Evolutionary conservation across 495 filamentous ascomycete genomes (phyloP), one percentile per base, ranked within the genome.

Genomic region (Amorphotheca resinae): DNA sequence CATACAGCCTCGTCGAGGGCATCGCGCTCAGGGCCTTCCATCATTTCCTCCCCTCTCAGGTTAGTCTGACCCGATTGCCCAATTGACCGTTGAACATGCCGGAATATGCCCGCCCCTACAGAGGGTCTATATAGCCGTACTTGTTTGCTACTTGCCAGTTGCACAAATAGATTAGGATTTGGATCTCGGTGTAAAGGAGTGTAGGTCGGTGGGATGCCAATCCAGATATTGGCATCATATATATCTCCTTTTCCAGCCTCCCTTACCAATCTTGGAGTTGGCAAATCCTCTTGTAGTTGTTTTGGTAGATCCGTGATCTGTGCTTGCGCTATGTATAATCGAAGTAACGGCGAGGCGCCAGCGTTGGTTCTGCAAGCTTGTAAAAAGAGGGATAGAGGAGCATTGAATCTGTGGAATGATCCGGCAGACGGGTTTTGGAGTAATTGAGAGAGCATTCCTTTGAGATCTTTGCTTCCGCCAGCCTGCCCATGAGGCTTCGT

Each of bases 111-210:
- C 21, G 62, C 55, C 2, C 91, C 89, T 8, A 63, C 56, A 1
- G 53, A 48, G 0, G 87, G 87, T 9, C 66, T 53, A 30, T 84
- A 64, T 9, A 96, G 49, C n/a, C 88, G 64, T 32, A 94, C 70
- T 1, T 64, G 56, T 56, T 98, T 98, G 48, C 52, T 59, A 3
- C 87, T 77, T 4, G 74, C 73, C 14, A 98, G 59, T 59, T 98
- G 91, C 28, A 84, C 74, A 58, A 96, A 94, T 0, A 95, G 54
- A 55, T 98, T 98, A 6, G 85, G 86, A 51, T 98, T 98, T 0
- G 91, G 91, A 55, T 98, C 91, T 16, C 79, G 70, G 62, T 98
- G 91, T 8, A 93, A 69, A 5, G 91, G 86, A 0, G 91, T 96
- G 53, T 81, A 82, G 0, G 88, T 95, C 1, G 84, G 82, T 23